Conservation (phyloP, 208 protist genomes). For the Leishmania braziliensis region DNA sequence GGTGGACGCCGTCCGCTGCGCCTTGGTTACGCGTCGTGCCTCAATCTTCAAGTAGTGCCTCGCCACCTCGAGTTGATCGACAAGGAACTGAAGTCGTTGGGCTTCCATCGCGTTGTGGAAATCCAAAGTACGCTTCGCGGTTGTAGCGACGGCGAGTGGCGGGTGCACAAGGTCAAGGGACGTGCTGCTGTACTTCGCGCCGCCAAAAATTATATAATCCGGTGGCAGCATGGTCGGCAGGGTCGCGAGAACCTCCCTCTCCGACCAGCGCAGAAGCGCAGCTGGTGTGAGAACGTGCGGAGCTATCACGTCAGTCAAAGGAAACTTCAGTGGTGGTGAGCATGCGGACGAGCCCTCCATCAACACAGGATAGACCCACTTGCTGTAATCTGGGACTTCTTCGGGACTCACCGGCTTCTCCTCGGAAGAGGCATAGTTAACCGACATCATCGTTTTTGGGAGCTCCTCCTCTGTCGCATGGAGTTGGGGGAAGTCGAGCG, state of each 20-base stretch:
- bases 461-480: slow-evolving; percentile 15
- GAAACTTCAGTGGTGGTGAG: slow-evolving; percentile 30
- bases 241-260: slow-evolving; percentile 29
- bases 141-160: not conserved
- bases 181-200: slow-evolving; percentile 64
- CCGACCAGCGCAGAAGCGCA: slow-evolving; percentile 25
- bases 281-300: slow-evolving; percentile 31
- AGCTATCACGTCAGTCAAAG: slow-evolving; percentile 22
- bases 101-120: slow-evolving; percentile 22
- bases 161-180: slow-evolving; percentile 24
- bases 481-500: slow-evolving; percentile 3
- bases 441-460: not conserved
- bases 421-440: not conserved
- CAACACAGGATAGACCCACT: slow-evolving; percentile 35
- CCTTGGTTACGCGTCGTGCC: slow-evolving; percentile 8
- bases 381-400: slow-evolving; percentile 28
- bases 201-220: slow-evolving; percentile 79
- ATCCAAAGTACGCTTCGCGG: slow-evolving; percentile 4
- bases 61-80: slow-evolving; percentile 78
- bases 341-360: slow-evolving; percentile 1
- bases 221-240: slow-evolving; percentile 54
- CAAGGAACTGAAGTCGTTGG: slow-evolving; percentile 53
- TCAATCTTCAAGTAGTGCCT: slow-evolving; percentile 64
- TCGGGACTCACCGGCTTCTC: not conserved
- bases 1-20: not conserved